phyloP scores from a whole-genome alignment of 208 protist species.

The Leishmania lainsoni region DNA sequence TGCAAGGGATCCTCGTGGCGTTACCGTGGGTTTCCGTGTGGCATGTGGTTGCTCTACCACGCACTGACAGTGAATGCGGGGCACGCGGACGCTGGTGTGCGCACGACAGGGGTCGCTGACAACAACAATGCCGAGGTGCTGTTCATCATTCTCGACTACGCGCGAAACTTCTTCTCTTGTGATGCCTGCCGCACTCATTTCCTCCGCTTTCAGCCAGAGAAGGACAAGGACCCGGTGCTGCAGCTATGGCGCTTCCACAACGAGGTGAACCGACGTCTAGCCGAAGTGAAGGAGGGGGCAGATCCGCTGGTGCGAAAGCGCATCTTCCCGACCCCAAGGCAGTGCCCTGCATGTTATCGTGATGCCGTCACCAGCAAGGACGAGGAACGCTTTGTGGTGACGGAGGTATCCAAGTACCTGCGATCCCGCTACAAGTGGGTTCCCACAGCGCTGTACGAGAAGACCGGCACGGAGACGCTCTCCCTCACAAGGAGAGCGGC shows the following conservation, averaged over 20 bases:
- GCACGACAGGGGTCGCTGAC: no score
- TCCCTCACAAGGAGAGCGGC: background rate
- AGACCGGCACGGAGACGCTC: background rate
- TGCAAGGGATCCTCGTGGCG: conserved; percentile 60
- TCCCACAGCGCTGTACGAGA: conserved; percentile 20
- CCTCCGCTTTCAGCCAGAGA: conserved; percentile 38
- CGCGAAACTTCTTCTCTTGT: conserved; percentile 64
- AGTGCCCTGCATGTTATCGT: conserved; percentile 44
- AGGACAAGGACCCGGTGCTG: conserved; percentile 36
- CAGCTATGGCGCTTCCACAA: conserved; percentile 83
- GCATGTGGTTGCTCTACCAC: conserved; percentile 79
- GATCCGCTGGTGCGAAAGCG: conserved; percentile 74
- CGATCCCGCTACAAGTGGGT: conserved; percentile 46
- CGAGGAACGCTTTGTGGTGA: conserved; percentile 2
- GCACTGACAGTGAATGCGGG: conserved; percentile 42
- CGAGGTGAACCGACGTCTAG: conserved; percentile 57
- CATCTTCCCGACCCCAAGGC: conserved; percentile 36
- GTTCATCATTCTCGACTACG: conserved; percentile 57
- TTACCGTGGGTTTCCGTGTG: conserved; percentile 74
- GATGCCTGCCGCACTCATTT: conserved; percentile 64
- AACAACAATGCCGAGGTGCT: conserved; percentile 23
- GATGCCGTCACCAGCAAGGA: background rate
- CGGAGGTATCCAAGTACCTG: conserved; percentile 26
- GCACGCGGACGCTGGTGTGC: background rate
- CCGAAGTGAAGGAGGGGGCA: conserved; percentile 19